A percentile compares a stretch with the other conserved stretches of the same genome.
Evolutionary conservation across 768 basidiomycete genomes (phyloP).

Genomic region (Mycena haematopus): DNA sequence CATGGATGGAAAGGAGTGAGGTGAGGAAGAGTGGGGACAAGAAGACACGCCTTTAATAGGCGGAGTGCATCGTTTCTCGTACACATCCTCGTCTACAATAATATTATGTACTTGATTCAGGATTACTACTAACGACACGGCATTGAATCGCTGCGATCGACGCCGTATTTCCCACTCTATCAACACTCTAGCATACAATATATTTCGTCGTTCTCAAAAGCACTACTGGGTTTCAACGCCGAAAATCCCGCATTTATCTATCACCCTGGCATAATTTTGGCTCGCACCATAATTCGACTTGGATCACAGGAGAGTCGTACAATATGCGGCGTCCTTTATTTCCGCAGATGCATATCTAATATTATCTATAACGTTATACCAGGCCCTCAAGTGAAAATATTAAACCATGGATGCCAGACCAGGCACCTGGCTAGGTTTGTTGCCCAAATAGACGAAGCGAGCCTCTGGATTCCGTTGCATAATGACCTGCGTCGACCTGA

Average conservation of each 20-base stretch:
- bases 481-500: slow-evolving; percentile 23
- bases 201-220: neutral
- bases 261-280: neutral
- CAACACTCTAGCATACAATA: neutral
- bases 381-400: slow-evolving; percentile 36
- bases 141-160: neutral
- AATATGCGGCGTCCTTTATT: neutral
- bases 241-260: neutral
- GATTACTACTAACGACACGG: neutral
- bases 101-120: too few species aligned
- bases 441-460: slow-evolving; percentile 32
- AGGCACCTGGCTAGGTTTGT: slow-evolving; percentile 33
- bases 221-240: neutral
- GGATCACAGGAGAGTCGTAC: neutral
- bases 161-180: neutral
- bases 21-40: neutral
- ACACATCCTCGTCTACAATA: neutral
- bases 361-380: slow-evolving; percentile 35
- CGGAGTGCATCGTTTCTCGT: neutral
- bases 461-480: slow-evolving; percentile 31
- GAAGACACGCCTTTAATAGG: too few species aligned
- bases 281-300: neutral
- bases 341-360: slow-evolving; percentile 28
- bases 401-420: slow-evolving; percentile 37
- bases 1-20: neutral